Evolutionary conservation across 176 grass and related monocot genomes (phyloP).

Genomic region (Ensete ventricosum): DNA sequence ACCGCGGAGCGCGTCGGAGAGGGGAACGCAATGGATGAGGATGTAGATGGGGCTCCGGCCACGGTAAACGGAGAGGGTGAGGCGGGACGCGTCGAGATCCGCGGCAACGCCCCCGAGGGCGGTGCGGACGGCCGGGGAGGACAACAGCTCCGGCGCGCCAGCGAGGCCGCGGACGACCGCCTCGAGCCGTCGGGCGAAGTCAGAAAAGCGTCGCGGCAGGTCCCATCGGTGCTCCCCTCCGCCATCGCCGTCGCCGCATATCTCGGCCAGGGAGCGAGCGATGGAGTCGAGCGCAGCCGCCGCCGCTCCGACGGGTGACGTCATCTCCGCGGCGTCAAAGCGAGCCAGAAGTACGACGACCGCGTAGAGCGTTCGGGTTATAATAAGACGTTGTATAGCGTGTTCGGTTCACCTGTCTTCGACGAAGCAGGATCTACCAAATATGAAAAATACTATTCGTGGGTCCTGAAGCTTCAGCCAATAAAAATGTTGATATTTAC

Average conservation of each 20-base stretch:
- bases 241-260: background rate
- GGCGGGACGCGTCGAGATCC: background rate
- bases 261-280: background rate
- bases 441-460: background rate
- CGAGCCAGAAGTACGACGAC: background rate
- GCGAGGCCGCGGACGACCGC: background rate
- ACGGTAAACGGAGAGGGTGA: background rate
- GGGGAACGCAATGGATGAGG: slow-evolving; percentile 10
- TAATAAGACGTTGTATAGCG: background rate
- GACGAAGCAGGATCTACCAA: background rate
- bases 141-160: slow-evolving; percentile 5
- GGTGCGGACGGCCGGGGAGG: slow-evolving; percentile 10
- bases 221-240: background rate
- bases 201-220: background rate
- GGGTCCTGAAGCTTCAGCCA: too few relatives aligned
- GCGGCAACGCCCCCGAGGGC: background rate
- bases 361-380: background rate
- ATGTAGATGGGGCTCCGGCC: background rate
- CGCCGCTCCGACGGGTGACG: background rate
- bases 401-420: background rate
- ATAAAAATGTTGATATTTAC: background rate
- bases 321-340: background rate
- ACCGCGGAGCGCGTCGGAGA: background rate
- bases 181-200: slow-evolving; percentile 10
- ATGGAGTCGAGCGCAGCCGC: slow-evolving; percentile 4